These are phyloP conservation scores for Neofusicoccum laricinum DNA, from an alignment of 2,329 filamentous ascomycete species.

Conservation along the genomic window DNA sequence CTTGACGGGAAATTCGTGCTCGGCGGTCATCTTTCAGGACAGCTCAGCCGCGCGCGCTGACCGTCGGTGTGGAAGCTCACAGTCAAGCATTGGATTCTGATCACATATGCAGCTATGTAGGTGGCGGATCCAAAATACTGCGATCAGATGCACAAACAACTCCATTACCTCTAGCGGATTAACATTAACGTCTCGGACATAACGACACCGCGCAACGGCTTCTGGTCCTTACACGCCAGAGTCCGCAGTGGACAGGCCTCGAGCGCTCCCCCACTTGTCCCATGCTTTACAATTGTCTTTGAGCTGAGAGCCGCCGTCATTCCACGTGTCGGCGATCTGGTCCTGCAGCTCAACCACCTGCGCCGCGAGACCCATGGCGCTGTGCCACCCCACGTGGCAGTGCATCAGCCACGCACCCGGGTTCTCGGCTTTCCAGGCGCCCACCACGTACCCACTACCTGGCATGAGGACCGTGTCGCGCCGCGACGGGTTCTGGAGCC, in stretches of 20 bases:
- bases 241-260: background rate
- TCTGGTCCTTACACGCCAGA: background rate
- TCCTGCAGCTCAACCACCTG: constrained; percentile 32
- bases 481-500: constrained; percentile 37
- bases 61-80: too few relatives aligned
- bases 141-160: background rate
- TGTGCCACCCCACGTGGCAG: constrained; percentile 46
- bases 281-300: background rate
- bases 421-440: constrained; percentile 54
- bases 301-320: background rate
- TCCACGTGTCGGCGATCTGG: background rate
- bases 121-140: too few relatives aligned
- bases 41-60: background rate
- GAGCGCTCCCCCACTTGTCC: background rate
- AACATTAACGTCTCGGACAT: background rate
- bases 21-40: background rate
- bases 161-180: background rate
- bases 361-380: constrained; percentile 46
- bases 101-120: too few relatives aligned
- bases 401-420: constrained; percentile 42
- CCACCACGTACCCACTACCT: constrained; percentile 50
- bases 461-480: constrained; percentile 54
- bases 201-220: background rate
- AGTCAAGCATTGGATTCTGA: too few relatives aligned
- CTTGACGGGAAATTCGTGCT: background rate